Conservation (phyloP, 768 basidiomycete genomes). For the Lentinula lateritia region DNA sequence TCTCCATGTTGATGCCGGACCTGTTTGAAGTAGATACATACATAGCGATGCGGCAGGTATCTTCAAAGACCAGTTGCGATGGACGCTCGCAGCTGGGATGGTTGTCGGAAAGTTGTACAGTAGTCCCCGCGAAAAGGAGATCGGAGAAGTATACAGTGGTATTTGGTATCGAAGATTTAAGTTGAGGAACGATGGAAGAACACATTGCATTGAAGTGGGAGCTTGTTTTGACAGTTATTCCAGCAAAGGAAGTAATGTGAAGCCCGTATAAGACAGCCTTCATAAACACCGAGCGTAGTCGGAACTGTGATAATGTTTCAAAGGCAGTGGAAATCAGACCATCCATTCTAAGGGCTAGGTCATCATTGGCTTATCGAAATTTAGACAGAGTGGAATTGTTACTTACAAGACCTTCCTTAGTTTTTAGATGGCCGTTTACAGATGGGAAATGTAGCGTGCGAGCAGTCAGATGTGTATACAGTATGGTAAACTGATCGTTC, state of each 20-base stretch:
- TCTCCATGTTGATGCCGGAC: constrained; percentile 9
- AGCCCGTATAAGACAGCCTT: neutral
- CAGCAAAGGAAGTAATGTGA: neutral
- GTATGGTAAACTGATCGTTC: no score
- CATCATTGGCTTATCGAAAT: no score
- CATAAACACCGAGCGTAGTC: neutral
- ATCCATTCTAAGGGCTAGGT: no score
- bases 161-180: neutral
- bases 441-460: no score
- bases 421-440: no score
- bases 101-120: neutral
- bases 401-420: no score
- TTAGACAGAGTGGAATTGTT: no score
- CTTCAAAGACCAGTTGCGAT: neutral
- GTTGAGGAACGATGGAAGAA: neutral
- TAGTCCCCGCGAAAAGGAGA: neutral
- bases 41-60: constrained; percentile 9
- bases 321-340: no score
- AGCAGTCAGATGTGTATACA: no score
- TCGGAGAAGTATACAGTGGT: constrained; percentile 2
- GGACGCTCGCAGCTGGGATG: neutral
- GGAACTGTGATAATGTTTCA: no score
- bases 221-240: neutral
- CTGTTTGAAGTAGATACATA: constrained; percentile 7
- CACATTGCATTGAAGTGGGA: neutral